Conservation (phyloP, 2,329 filamentous ascomycete species). For the Botrytis medusae region DNA sequence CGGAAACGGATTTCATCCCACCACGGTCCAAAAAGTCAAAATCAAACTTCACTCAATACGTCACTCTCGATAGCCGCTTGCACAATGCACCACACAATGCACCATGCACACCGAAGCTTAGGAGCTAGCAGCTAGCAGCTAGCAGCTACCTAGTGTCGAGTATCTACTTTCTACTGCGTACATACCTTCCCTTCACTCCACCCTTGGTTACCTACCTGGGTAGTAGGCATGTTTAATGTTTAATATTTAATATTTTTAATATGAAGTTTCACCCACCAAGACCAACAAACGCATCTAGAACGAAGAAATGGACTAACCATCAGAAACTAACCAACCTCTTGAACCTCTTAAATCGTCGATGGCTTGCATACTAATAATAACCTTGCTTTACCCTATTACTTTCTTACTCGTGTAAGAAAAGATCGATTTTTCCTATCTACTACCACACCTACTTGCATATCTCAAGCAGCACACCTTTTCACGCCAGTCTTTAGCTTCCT, state of each 20-base stretch:
- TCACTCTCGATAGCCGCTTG: neutral
- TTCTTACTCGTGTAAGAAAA: neutral
- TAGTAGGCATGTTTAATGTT: no score
- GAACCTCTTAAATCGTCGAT: conserved; percentile 6
- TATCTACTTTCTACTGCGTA: no score
- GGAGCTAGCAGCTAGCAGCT: no score
- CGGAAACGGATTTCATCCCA: neutral
- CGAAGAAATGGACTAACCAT: neutral
- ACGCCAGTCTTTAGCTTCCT: neutral
- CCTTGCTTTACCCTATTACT: conserved; percentile 5
- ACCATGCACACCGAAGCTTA: neutral
- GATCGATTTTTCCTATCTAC: conserved; percentile 5
- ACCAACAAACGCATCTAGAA: neutral
- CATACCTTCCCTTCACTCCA: neutral
- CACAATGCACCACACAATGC: neutral
- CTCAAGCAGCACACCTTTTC: neutral
- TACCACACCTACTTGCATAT: no score
- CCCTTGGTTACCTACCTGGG: neutral
- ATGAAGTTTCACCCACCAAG: neutral
- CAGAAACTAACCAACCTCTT: neutral
- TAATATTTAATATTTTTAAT: no score
- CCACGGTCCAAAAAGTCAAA: neutral
- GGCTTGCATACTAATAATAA: neutral
- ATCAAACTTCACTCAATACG: neutral
- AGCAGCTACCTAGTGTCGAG: no score